Evolutionary conservation across 176 grass and related monocot species (phyloP).

Genomic region (Avena insularis): DNA sequence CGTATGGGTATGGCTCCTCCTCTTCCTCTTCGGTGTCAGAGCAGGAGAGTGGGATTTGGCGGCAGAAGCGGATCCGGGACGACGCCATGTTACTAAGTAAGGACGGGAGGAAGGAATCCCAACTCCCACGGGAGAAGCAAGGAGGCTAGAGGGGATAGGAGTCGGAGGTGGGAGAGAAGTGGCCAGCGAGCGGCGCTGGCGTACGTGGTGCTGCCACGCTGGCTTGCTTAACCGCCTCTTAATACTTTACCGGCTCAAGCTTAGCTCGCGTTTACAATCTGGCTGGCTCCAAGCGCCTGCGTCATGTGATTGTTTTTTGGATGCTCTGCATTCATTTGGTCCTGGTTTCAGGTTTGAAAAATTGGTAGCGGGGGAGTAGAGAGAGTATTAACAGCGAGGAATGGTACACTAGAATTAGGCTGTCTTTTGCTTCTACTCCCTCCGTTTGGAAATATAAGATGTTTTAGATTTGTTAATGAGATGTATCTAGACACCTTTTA

Average conservation of each 20-base stretch:
- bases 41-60: conserved; percentile 52
- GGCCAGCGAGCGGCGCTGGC: conserved; percentile 47
- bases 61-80: conserved; percentile 65
- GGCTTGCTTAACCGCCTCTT: conserved; percentile 31
- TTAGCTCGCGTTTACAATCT: conserved; percentile 2
- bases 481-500: too few relatives aligned
- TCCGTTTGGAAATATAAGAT: too few relatives aligned
- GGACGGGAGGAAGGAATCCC: conserved; percentile 26
- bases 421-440: too few relatives aligned
- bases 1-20: conserved; percentile 33
- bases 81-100: conserved; percentile 57
- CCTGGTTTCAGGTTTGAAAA: neutral
- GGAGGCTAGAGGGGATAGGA: neutral
- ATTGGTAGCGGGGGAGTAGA: too few relatives aligned
- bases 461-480: too few relatives aligned
- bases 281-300: neutral
- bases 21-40: conserved; percentile 56
- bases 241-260: neutral
- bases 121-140: conserved; percentile 40
- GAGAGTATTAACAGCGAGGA: too few relatives aligned
- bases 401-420: too few relatives aligned
- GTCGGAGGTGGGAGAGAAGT: conserved; percentile 43
- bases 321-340: neutral
- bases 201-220: conserved; percentile 3
- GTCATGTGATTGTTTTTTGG: conserved; percentile 38